phyloP scores from a whole-genome alignment of 306 rosid genomes.

The Malus sylvestris region DNA sequence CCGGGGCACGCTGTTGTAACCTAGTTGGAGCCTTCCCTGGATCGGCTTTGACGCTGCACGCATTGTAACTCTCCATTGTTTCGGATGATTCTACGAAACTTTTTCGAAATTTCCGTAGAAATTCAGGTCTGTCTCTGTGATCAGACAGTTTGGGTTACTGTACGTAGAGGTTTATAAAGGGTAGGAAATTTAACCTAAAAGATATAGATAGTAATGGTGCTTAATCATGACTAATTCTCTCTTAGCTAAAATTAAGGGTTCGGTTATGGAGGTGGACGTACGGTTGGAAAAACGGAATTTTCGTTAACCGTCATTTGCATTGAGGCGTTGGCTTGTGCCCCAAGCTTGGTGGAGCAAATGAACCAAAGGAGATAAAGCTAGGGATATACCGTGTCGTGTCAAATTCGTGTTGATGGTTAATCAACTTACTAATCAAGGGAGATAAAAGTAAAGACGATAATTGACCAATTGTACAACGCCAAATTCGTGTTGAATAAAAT shows the following conservation, averaged over 20 bases:
- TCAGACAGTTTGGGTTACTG: neutral
- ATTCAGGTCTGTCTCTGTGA: neutral
- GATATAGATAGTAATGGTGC: neutral
- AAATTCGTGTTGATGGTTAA: neutral
- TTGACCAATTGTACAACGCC: too few species aligned
- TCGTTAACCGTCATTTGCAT: constrained; percentile 2
- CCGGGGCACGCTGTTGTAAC: constrained; percentile 61
- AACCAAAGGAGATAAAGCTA: neutral
- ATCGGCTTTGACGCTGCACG: neutral
- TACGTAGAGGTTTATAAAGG: neutral
- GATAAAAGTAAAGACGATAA: too few species aligned
- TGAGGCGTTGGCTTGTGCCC: neutral
- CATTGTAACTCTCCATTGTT: neutral
- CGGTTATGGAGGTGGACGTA: neutral
- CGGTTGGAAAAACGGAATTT: neutral
- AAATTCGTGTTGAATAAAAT: too few species aligned
- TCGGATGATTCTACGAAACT: neutral
- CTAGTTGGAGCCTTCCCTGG: constrained; percentile 36
- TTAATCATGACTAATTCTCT: constrained; percentile 2
- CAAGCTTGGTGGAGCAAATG: neutral
- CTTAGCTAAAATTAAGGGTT: constrained; percentile 11
- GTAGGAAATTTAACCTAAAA: neutral
- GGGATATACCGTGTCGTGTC: neutral
- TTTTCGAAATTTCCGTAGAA: neutral
- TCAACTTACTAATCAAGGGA: too few species aligned